phyloP scores from a whole-genome alignment of 164 flowering plant species.

The Magnolia officinalis region DNA sequence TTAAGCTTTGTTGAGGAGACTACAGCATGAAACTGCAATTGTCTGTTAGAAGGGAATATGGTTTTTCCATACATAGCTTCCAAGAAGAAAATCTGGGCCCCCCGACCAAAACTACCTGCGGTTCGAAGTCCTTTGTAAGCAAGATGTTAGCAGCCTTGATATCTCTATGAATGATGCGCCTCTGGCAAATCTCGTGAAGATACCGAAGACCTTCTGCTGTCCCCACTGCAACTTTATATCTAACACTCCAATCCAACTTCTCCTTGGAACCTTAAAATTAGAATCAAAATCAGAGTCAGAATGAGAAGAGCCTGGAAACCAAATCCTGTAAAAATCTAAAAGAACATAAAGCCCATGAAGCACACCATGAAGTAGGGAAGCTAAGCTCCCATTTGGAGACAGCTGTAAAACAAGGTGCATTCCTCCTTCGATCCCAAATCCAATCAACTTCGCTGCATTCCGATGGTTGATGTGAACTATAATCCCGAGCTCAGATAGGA shows the following conservation, averaged over 20 bases:
- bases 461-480: conserved; percentile 88
- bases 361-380: conserved; percentile 71
- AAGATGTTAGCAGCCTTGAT: conserved; percentile 86
- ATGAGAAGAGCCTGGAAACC: neutral
- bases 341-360: neutral
- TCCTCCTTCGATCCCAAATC: conserved; percentile 94
- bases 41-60: neutral
- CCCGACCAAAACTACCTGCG: conserved; percentile 52
- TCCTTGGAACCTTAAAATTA: conserved; percentile 47
- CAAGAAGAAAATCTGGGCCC: neutral
- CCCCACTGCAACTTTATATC: conserved; percentile 79
- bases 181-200: conserved; percentile 84
- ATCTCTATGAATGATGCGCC: conserved; percentile 89
- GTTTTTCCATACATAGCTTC: neutral
- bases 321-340: neutral
- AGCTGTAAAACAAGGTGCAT: conserved; percentile 86
- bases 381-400: conserved; percentile 86
- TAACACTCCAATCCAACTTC: conserved; percentile 51
- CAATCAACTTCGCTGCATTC: conserved; percentile 77
- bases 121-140: conserved; percentile 78
- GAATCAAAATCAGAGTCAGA: neutral
- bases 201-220: conserved; percentile 76
- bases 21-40: neutral
- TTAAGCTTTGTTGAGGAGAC: neutral
- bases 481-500: conserved; percentile 88